Evolutionary conservation across 1,284 basidiomycete species (phyloP).

Genomic region (Tylopilus sp.): DNA sequence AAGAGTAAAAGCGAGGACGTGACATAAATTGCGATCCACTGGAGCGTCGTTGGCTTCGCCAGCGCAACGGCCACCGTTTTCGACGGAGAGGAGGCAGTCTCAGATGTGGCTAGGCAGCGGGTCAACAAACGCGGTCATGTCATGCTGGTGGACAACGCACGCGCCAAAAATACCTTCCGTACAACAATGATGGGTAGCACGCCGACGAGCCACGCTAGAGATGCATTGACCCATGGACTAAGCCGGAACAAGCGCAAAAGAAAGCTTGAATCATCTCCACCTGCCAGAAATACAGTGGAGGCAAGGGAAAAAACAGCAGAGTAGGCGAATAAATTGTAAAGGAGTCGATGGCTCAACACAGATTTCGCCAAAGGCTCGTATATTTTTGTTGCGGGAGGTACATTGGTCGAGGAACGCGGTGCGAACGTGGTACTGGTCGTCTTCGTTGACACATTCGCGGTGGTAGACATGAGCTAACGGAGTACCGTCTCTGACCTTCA

Average conservation of each 20-base stretch:
- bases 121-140: constrained; percentile 1
- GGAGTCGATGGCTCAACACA: constrained; percentile 52
- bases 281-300: constrained; percentile 34
- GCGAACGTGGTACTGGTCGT: constrained; percentile 34
- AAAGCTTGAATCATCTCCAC: constrained; percentile 12
- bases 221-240: constrained; percentile 31
- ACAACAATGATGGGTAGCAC: constrained; percentile 50
- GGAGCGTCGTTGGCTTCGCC: constrained; percentile 43
- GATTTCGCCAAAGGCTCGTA: constrained; percentile 59
- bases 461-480: constrained; percentile 17
- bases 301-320: constrained; percentile 48
- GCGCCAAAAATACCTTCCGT: constrained; percentile 50
- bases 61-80: constrained; percentile 43
- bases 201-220: constrained; percentile 36
- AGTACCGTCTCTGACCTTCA: too few species aligned
- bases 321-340: constrained; percentile 47
- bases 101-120: constrained; percentile 40
- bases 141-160: constrained; percentile 36
- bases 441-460: background rate
- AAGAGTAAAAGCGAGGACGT: constrained; percentile 42
- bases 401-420: constrained; percentile 41
- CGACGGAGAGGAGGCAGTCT: constrained; percentile 48
- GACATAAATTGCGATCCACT: constrained; percentile 42
- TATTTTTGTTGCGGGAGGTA: constrained; percentile 46
- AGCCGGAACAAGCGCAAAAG: constrained; percentile 24